phyloP scores from a whole-genome alignment of 2,329 filamentous ascomycete species.

The Aspergillus sergii region DNA sequence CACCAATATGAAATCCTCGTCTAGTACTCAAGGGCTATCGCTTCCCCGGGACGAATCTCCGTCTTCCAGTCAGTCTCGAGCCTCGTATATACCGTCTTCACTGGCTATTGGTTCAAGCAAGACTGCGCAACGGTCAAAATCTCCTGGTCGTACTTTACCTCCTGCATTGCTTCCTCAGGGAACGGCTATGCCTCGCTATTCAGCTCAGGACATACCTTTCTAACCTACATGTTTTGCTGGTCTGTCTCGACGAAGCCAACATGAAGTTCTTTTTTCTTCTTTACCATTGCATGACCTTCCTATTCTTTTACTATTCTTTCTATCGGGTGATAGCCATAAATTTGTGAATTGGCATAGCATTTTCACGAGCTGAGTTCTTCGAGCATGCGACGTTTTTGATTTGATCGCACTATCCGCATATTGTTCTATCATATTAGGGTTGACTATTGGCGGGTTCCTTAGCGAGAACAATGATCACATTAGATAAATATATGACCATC shows the following conservation, averaged over 20 bases:
- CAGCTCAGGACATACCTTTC: not conserved
- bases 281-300: not conserved
- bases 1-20: not conserved
- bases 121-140: not conserved
- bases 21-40: not conserved
- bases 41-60: not conserved
- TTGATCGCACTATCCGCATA: not conserved
- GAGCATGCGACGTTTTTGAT: not conserved
- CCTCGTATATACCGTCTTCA: not conserved
- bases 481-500: not conserved
- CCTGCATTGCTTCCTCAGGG: not conserved
- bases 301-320: not conserved
- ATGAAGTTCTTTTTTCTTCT: not conserved
- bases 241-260: not conserved
- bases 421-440: not conserved
- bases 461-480: not conserved
- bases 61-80: not conserved
- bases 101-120: not conserved
- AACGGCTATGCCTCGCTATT: not conserved
- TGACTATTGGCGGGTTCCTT: not conserved
- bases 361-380: not conserved
- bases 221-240: not conserved
- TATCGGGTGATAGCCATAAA: not conserved
- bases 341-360: not conserved
- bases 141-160: not conserved